phyloP scores from a whole-genome alignment of 192 early-diverging fungal species.

The Backusella mclennaniae region DNA sequence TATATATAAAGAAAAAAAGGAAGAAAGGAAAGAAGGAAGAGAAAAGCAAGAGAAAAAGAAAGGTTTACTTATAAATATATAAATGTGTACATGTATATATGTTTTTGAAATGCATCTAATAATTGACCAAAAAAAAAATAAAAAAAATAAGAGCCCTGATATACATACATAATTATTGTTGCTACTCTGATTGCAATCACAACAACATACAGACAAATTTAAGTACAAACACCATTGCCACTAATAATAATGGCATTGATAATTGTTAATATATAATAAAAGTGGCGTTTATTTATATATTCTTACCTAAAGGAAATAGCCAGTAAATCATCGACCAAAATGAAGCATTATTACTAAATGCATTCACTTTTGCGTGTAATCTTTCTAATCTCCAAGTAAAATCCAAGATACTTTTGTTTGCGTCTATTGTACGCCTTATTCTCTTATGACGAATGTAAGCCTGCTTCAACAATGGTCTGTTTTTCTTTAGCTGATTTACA shows the following conservation, averaged over 20 bases:
- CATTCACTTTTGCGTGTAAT: neutral
- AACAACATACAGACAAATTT: neutral
- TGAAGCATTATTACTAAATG: neutral
- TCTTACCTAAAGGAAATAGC: neutral
- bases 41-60: neutral
- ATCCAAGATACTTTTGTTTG: neutral
- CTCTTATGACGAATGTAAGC: neutral
- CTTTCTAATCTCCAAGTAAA: neutral
- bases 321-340: neutral
- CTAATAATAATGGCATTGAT: neutral
- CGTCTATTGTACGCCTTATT: neutral
- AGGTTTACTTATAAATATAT: neutral
- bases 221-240: neutral
- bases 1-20: neutral
- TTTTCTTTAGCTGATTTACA: neutral
- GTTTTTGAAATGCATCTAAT: constrained; percentile 2
- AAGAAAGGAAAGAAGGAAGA: neutral
- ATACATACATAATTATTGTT: neutral
- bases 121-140: neutral
- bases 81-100: neutral
- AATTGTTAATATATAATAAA: neutral
- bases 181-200: neutral
- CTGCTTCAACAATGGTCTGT: neutral
- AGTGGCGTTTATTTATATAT: neutral
- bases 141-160: neutral